phyloP scores from a whole-genome alignment of 768 basidiomycete genomes.

The Suillus luteus region DNA sequence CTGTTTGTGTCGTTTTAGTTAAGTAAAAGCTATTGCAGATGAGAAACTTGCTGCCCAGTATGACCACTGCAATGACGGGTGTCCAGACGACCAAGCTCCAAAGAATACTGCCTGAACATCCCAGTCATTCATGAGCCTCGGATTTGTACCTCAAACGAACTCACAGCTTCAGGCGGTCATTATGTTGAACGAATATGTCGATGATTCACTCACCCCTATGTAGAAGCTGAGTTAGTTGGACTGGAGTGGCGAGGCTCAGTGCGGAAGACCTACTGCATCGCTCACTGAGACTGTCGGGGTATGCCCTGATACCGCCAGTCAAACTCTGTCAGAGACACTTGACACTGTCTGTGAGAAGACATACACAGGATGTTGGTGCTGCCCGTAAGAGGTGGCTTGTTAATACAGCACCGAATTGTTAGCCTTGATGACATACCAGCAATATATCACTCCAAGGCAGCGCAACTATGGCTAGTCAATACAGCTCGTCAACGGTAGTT shows the following conservation, averaged over 20 bases:
- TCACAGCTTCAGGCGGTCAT: neutral
- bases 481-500: neutral
- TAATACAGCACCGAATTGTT: neutral
- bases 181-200: neutral
- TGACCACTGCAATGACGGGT: neutral
- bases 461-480: neutral
- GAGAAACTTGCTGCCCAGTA: neutral
- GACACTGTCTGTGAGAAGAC: neutral
- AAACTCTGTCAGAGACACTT: too few species aligned
- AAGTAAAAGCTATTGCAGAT: neutral
- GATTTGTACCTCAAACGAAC: neutral
- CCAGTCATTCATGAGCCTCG: neutral
- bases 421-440: neutral
- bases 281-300: neutral
- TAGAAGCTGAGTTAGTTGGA: neutral
- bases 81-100: accelerated
- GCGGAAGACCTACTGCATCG: neutral
- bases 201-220: neutral
- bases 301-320: neutral
- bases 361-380: neutral
- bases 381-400: neutral
- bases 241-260: neutral
- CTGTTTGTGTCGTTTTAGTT: neutral
- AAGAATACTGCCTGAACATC: neutral
- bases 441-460: neutral